phyloP scores from a whole-genome alignment of 2,329 filamentous ascomycete genomes.

The Fusarium sublunatum region DNA sequence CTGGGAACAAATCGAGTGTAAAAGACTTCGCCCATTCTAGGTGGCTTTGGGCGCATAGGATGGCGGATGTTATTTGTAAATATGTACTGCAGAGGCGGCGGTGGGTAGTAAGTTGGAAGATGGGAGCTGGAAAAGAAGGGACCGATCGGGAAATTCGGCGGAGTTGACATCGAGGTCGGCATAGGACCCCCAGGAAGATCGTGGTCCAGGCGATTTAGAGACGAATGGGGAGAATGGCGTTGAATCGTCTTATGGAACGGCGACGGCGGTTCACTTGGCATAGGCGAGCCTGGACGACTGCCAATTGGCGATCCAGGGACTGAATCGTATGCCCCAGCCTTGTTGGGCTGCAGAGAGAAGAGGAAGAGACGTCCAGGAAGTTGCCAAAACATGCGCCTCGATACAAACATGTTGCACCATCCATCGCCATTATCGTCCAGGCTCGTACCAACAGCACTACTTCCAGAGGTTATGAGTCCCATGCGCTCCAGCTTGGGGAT shows the following conservation, averaged over 20 bases:
- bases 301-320: slow-evolving; percentile 63
- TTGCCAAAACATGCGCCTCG: slow-evolving; percentile 89
- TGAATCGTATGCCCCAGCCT: slow-evolving; percentile 45
- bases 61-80: slow-evolving; percentile 84
- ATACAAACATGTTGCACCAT: slow-evolving; percentile 86
- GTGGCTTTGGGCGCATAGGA: slow-evolving; percentile 87
- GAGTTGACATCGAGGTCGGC: slow-evolving; percentile 49
- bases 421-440: slow-evolving; percentile 70
- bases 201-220: slow-evolving; percentile 43
- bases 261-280: slow-evolving; percentile 47
- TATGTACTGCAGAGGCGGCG: slow-evolving; percentile 82
- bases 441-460: slow-evolving; percentile 78
- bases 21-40: slow-evolving; percentile 89
- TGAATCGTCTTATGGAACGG: slow-evolving; percentile 40
- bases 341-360: slow-evolving; percentile 78
- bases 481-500: slow-evolving; percentile 93
- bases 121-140: slow-evolving; percentile 87
- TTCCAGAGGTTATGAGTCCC: slow-evolving; percentile 82
- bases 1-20: slow-evolving; percentile 90
- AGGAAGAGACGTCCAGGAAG: slow-evolving; percentile 87
- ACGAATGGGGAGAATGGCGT: slow-evolving; percentile 46
- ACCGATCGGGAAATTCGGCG: slow-evolving; percentile 62
- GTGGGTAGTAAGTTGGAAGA: slow-evolving; percentile 90
- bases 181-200: slow-evolving; percentile 56
- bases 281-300: slow-evolving; percentile 66